These are phyloP conservation scores for Solioccasus polychromus DNA, from an alignment of 768 basidiomycete genomes.

Conservation along the genomic window DNA sequence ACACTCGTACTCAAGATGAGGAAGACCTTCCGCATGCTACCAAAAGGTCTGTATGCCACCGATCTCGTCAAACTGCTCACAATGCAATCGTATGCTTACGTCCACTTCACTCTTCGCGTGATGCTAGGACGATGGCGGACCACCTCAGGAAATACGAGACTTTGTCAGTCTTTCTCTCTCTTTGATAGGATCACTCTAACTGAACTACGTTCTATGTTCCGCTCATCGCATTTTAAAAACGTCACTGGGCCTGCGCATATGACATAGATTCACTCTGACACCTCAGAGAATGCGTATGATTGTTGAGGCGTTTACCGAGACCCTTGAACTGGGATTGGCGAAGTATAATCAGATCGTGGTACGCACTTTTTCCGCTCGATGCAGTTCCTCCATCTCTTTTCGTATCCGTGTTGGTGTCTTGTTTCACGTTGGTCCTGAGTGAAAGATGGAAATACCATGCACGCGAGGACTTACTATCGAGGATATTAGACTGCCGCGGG, in stretches of 20 bases:
- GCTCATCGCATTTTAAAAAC: not conserved
- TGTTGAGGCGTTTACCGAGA: constrained; percentile 92
- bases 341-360: constrained; percentile 87
- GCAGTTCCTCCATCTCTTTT: not conserved
- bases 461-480: constrained; percentile 1
- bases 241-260: not conserved
- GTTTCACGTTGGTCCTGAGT: not conserved
- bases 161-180: constrained; percentile 50
- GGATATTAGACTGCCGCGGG: not conserved
- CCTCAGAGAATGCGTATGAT: constrained; percentile 96
- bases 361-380: constrained; percentile 35
- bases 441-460: constrained; percentile 3
- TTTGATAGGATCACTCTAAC: not conserved
- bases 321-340: constrained; percentile 81
- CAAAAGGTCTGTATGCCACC: constrained; percentile 60
- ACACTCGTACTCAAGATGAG: constrained; percentile 85
- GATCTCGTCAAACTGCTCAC: not conserved
- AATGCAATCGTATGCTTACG: constrained; percentile 6
- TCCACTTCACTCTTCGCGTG: not conserved
- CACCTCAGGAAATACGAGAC: constrained; percentile 89
- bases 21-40: constrained; percentile 91
- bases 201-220: constrained; percentile 3
- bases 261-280: constrained; percentile 72
- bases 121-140: constrained; percentile 83
- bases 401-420: constrained; percentile 4